These are phyloP conservation scores for Diplodia intermedia DNA, from an alignment of 2,329 filamentous ascomycete genomes.

Conservation along the genomic window DNA sequence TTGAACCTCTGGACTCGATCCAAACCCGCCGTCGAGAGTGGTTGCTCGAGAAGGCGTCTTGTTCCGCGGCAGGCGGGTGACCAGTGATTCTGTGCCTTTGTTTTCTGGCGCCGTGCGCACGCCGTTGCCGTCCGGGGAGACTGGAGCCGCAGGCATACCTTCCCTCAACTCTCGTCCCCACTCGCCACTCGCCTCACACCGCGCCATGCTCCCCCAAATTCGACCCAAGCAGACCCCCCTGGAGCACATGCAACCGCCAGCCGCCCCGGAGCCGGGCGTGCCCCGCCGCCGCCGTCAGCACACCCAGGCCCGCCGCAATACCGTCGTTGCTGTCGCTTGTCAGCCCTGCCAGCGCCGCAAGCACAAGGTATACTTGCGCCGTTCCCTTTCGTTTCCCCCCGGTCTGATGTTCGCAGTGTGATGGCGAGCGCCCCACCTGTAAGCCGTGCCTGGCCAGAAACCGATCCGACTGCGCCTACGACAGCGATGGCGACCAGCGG, in stretches of 20 bases:
- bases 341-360: constrained; percentile 33
- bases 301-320: constrained; percentile 5
- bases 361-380: constrained; percentile 35
- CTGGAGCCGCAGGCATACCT: background rate
- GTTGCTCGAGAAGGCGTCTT: too few relatives aligned
- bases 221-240: background rate
- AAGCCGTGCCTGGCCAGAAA: constrained; percentile 32
- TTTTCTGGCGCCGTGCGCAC: background rate
- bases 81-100: too few relatives aligned
- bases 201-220: background rate
- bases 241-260: background rate
- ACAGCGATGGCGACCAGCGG: constrained; percentile 34
- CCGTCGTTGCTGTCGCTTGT: constrained; percentile 32
- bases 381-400: background rate
- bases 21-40: too few relatives aligned
- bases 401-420: constrained; percentile 27
- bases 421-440: constrained; percentile 35
- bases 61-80: too few relatives aligned
- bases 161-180: too few relatives aligned
- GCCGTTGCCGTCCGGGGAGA: background rate
- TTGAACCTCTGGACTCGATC: too few relatives aligned
- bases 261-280: background rate
- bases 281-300: background rate
- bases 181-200: background rate
- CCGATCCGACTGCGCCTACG: constrained; percentile 35